Evolutionary conservation across 1,284 basidiomycete genomes (phyloP), one percentile per base, ranked within the genome.

Genomic region (Leccinum fallax): DNA sequence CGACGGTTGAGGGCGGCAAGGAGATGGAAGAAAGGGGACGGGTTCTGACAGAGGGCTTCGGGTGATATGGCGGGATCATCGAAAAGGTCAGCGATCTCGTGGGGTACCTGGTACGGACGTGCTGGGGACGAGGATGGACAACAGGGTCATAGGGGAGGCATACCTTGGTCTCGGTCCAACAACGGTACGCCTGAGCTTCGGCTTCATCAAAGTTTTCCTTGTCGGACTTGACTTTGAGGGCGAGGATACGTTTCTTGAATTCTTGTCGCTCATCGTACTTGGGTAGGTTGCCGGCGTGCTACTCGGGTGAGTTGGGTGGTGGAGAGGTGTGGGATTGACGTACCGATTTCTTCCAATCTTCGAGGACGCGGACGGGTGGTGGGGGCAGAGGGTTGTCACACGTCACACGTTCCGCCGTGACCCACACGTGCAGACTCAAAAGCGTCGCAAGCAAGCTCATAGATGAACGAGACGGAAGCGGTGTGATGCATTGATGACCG

Each of bases 131-230:
- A 32, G 24, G 51, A 30, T 4, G 11, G 6, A 13, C n/a, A 10
- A 46, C 43, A 62, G 53, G 16, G 40, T 49, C 19, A 56, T 30
- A 40, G 58, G 66, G 26, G 7, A 10, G 32, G 63, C 79, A 58
- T 51, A 85, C 86, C 56, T 81, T 74, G 11, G 89, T 89, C 51
- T 83, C 80, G 0, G 84, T 83, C 84, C 87, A 93, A 58, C 85
- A 86, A 43, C 91, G 84, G 74, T 91, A 92, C 0, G 90, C 89
- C 75, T 95, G 89, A 2, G 87, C 82, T 66, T 91, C 84, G 1
- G 95, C 95, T 76, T 97, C 95, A 67, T 98, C 96, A 30, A 74
- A 95, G 78, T 98, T 98, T 78, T 99, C 97, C 70, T 97, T 93
- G 74, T 99, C 97, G 0, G 78, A 70, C 69, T 94, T 93, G 62